Evolutionary conservation across 441 rosid genomes (phyloP).

Genomic region (Populus hybrid): DNA sequence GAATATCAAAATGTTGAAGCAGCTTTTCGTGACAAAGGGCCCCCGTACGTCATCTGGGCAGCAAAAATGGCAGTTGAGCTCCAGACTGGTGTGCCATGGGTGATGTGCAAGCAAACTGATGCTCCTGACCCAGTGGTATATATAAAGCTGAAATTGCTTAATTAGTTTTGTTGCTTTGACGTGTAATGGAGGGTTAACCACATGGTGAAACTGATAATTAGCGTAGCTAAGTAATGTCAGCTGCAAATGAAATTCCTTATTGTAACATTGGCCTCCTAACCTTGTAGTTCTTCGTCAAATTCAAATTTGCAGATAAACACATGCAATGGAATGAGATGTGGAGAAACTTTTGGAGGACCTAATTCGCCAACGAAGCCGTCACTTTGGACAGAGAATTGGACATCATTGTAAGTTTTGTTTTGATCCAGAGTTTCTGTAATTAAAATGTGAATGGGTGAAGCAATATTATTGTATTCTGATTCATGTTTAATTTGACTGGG

Average conservation of each 20-base stretch:
- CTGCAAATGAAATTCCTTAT: not conserved
- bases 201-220: not conserved
- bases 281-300: not conserved
- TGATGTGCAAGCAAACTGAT: slow-evolving; percentile 88
- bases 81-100: slow-evolving; percentile 88
- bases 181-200: not conserved
- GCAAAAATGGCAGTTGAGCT: slow-evolving; percentile 69
- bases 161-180: not conserved
- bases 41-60: slow-evolving; percentile 67
- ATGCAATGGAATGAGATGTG: slow-evolving; percentile 83
- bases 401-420: slow-evolving; percentile 59
- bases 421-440: not conserved
- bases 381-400: slow-evolving; percentile 96
- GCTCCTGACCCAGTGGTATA: slow-evolving; percentile 87
- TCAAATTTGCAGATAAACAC: slow-evolving; percentile 58
- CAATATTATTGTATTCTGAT: not conserved
- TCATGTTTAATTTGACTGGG: not conserved
- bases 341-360: slow-evolving; percentile 75
- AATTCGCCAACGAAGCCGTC: slow-evolving; percentile 76
- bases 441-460: not conserved
- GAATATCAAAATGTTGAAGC: slow-evolving; percentile 62
- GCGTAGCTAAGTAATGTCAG: not conserved
- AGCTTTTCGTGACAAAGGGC: slow-evolving; percentile 50
- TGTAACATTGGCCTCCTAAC: not conserved
- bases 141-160: not conserved